These are phyloP conservation scores for Penicillium sp. DNA, from an alignment of 2,329 filamentous ascomycete species.

Conservation along the genomic window DNA sequence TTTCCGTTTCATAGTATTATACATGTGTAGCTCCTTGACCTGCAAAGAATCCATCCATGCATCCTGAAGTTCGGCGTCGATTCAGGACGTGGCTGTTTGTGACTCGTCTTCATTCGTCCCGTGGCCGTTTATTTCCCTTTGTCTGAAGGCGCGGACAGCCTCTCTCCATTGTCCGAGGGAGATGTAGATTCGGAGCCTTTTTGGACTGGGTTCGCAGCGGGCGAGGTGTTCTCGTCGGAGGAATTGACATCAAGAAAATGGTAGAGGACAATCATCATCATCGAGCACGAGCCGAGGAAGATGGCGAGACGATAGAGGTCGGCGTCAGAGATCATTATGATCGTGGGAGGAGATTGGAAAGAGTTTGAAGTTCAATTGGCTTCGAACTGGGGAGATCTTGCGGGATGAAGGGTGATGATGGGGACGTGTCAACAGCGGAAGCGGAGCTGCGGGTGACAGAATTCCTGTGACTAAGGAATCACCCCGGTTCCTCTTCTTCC, in stretches of 20 bases:
- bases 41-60: no score
- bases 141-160: conserved; percentile 2
- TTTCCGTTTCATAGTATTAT: neutral
- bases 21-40: no score
- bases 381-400: neutral
- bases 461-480: neutral
- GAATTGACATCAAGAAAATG: conserved; percentile 95
- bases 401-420: no score
- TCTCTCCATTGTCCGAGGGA: conserved; percentile 4
- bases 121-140: conserved; percentile 4
- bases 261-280: conserved; percentile 90
- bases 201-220: conserved; percentile 10
- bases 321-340: conserved; percentile 81
- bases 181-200: conserved; percentile 7
- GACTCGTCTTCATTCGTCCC: neutral
- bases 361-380: conserved; percentile 3
- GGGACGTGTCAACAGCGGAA: no score
- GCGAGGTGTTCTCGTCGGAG: conserved; percentile 35
- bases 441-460: no score
- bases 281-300: conserved; percentile 81
- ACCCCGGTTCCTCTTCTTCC: neutral
- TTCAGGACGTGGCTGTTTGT: neutral
- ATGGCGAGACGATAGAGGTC: conserved; percentile 88
- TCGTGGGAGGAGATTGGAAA: neutral
- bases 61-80: neutral